Conservation (phyloP, 495 filamentous ascomycete species). For the Tricharina praecox region DNA sequence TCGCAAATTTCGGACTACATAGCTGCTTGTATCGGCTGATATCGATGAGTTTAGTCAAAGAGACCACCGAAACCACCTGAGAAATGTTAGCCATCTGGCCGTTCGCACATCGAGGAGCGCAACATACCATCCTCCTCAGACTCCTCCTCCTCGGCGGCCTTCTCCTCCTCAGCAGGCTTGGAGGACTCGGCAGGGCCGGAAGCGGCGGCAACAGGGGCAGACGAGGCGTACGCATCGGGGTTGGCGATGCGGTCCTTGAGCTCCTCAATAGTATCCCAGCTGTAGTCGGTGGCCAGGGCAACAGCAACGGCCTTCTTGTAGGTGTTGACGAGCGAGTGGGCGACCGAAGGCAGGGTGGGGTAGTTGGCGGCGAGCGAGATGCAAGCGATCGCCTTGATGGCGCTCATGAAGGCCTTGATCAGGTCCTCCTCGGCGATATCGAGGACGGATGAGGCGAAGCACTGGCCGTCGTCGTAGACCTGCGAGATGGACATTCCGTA, state of each 20-base stretch:
- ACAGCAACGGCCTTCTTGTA: constrained; percentile 96
- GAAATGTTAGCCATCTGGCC: constrained; percentile 29
- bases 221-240: constrained; percentile 77
- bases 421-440: constrained; percentile 91
- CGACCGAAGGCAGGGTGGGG: constrained; percentile 90
- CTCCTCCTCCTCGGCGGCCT: constrained; percentile 39
- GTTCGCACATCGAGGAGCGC: no score
- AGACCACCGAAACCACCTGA: constrained; percentile 53
- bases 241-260: constrained; percentile 99
- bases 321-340: constrained; percentile 83
- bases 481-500: constrained; percentile 94
- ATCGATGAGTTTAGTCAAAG: constrained; percentile 35
- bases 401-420: constrained; percentile 61
- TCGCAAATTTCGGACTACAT: not conserved
- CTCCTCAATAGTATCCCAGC: constrained; percentile 88
- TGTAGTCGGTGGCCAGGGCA: constrained; percentile 65
- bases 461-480: constrained; percentile 92
- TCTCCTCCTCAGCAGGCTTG: constrained; percentile 36
- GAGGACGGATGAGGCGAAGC: constrained; percentile 64
- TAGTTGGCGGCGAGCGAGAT: constrained; percentile 83
- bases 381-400: constrained; percentile 71
- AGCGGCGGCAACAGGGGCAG: constrained; percentile 52
- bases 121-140: constrained; percentile 45
- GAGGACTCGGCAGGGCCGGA: constrained; percentile 34
- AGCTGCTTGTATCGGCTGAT: not conserved